These are phyloP conservation scores for Dictyostelium discoideum DNA, from an alignment of 78 protist species.

Conservation along the genomic window DNA sequence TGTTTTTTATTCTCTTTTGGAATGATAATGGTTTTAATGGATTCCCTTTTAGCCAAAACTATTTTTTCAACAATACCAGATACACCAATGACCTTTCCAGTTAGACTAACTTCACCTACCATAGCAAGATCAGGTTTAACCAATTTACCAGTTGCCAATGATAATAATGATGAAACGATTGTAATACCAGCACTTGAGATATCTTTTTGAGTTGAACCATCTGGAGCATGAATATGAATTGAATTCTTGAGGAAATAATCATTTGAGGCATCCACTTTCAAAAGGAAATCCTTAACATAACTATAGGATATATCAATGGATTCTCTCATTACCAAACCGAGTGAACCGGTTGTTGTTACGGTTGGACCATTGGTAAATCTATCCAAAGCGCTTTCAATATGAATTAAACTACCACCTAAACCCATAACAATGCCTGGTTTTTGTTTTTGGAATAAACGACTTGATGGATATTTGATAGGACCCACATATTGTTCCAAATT, in stretches of 20 bases:
- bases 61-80: constrained; percentile 96
- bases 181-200: constrained; percentile 97
- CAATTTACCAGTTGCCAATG: constrained; percentile 86
- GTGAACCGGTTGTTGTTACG: constrained; percentile 65
- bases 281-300: constrained; percentile 63
- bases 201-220: constrained; percentile 95
- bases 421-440: constrained; percentile 95
- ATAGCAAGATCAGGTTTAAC: constrained; percentile 85
- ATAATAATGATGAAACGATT: constrained; percentile 86
- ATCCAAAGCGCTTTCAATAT: constrained; percentile 82
- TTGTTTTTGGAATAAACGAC: constrained; percentile 66
- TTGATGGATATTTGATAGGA: constrained; percentile 68
- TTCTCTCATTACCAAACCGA: constrained; percentile 95
- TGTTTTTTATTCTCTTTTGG: constrained; percentile 92
- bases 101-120: constrained; percentile 96
- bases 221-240: constrained; percentile 96
- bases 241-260: constrained; percentile 43
- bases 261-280: constrained; percentile 13
- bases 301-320: constrained; percentile 86
- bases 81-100: constrained; percentile 91
- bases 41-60: constrained; percentile 92
- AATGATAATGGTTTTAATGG: constrained; percentile 81
- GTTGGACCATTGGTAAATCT: constrained; percentile 14
- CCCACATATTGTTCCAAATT: constrained; percentile 90
- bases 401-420: constrained; percentile 90